These are phyloP conservation scores for Gastrolobium bilobum DNA, from an alignment of 306 rosid genomes.

Conservation along the genomic window DNA sequence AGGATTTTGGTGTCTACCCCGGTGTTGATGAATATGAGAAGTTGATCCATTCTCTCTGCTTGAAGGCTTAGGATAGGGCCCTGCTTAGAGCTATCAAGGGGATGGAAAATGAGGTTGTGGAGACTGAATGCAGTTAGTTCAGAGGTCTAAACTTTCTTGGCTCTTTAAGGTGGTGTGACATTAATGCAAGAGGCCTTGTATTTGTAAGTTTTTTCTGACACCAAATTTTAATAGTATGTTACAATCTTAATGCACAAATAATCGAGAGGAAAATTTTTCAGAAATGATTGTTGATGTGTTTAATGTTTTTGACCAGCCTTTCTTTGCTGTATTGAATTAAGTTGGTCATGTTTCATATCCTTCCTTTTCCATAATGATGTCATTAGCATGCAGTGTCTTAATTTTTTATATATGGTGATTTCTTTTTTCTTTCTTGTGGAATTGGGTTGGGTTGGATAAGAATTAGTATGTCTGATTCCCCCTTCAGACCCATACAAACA, in stretches of 20 bases:
- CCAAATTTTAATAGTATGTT: background rate
- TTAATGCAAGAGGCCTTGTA: conserved; percentile 23
- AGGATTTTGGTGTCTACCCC: conserved; percentile 70
- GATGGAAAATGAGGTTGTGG: conserved; percentile 64
- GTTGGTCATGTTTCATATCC: conserved; percentile 16
- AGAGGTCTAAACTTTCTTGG: conserved; percentile 34
- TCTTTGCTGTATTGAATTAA: background rate
- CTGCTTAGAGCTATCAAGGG: conserved; percentile 85
- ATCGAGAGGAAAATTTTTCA: no score
- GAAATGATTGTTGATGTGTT: no score
- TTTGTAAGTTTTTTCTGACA: conserved; percentile 37
- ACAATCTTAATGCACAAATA: no score
- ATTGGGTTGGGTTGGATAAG: background rate
- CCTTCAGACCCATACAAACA: background rate
- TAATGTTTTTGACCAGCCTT: background rate
- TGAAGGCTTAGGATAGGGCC: conserved; percentile 84
- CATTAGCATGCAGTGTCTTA: no score
- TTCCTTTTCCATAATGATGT: conserved; percentile 27
- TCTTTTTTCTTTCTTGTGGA: background rate
- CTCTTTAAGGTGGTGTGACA: background rate
- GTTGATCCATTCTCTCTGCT: conserved; percentile 85
- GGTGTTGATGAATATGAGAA: conserved; percentile 76
- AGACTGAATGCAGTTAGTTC: conserved; percentile 45
- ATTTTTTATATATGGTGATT: no score
- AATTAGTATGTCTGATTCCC: background rate